phyloP scores from a whole-genome alignment of 345 rosid genomes.

The Hibiscus mutabilis region DNA sequence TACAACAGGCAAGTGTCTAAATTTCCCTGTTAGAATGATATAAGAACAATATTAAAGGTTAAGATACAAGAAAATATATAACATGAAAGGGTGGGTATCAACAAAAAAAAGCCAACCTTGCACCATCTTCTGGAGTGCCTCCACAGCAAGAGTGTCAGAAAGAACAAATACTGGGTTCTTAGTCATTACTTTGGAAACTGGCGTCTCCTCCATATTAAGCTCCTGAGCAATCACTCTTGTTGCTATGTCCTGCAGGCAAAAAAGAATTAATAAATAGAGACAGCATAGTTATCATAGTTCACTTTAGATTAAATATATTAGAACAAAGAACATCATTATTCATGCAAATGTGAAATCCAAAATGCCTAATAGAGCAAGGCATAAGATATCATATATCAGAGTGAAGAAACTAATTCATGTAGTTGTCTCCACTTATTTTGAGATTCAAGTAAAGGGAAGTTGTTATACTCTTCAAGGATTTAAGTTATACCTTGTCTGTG shows the following conservation, averaged over 20 bases:
- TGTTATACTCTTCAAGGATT: not conserved
- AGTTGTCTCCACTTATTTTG: not conserved
- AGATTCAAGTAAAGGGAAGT: not conserved
- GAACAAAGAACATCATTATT: not conserved
- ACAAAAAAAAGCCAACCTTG: conserved; percentile 50
- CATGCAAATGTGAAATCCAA: not conserved
- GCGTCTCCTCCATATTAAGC: conserved; percentile 75
- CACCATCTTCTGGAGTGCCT: conserved; percentile 99
- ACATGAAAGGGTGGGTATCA: not conserved
- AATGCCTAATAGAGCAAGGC: not conserved
- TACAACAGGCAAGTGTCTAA: conserved; percentile 98
- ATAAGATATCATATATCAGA: not conserved
- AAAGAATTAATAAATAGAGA: not conserved
- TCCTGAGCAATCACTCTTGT: conserved; percentile 82
- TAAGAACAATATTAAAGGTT: conserved; percentile 8
- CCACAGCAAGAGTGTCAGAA: conserved; percentile 93
- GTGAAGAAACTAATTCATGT: not conserved
- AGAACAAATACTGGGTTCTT: conserved; percentile 90
- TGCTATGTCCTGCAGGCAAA: conserved; percentile 63
- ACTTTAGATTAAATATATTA: not conserved
- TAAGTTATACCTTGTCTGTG: conserved; percentile 70
- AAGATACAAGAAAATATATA: not conserved
- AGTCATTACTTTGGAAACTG: conserved; percentile 95
- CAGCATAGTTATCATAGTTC: not conserved
- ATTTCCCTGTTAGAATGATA: conserved; percentile 55